Base-by-base conservation (phyloP, 2,329 filamentous ascomycete genomes). In the Claviceps capensis region DNA sequence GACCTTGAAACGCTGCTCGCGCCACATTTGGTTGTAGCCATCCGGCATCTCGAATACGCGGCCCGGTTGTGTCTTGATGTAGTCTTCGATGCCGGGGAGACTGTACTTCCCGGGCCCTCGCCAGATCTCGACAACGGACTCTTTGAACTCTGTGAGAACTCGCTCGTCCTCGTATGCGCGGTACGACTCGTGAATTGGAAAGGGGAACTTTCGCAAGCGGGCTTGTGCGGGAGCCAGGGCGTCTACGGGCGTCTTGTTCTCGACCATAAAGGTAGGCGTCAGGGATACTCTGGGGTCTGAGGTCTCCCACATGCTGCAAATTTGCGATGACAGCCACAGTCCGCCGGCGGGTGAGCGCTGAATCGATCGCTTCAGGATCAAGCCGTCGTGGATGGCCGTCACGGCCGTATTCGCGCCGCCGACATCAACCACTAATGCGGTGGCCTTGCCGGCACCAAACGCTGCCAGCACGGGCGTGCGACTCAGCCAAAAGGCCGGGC, bases 1-100 rank as follows among this genome's bases (percentile, higher is more conserved):
- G 11, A 88, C 85, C 59, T 82, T 81, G 76, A 85, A 96, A 49
- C 93, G 83, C 67, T 96, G 90, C 52, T 84, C 78, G 56, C 87
- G 85, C 74, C 95, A 98, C 69, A 95, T 85, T 67, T 95, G 87
- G 72, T 97, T 98, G 72, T 85, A 90, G 49, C 93, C 93, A 64
- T 97, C 88, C 9, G 93, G 93, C 79, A 98, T 93, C 72, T 98
- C 93, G 62, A 96, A 98, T 11, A 93, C 86, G 50, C 88, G 84
- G 42, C 88, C 87, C 1, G 88, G 87, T 57, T 83, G 81, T 45
- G 71, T 76, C 65, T 79, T 83, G 53, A 83, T 83, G 47, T 81
- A 75, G 43, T 96, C 90, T 63, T 93, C 82, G 64, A 91, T 94
- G 40, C 83, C 81, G 22, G 71, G 78, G 58, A 67, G 69, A 43